These are phyloP conservation scores for Exophiala sp. DNA, from an alignment of 2,329 filamentous ascomycete genomes.

Conservation along the genomic window DNA sequence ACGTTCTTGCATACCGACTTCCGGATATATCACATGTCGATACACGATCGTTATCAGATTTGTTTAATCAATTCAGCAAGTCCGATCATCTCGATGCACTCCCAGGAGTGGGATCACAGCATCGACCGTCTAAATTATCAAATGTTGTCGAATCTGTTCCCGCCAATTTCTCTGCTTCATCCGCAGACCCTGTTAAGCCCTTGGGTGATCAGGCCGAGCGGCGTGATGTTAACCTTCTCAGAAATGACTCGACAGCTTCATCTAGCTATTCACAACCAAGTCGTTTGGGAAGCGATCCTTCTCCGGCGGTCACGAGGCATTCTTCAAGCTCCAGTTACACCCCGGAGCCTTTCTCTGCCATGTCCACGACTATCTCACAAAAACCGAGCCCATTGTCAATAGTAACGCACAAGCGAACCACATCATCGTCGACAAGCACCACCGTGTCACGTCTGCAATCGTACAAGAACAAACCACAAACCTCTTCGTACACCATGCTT, in stretches of 20 bases:
- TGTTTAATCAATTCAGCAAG: conserved; percentile 22
- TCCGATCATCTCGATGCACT: conserved; percentile 6
- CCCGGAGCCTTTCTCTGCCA: conserved; percentile 11
- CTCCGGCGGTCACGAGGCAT: conserved; percentile 23
- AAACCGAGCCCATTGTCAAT: neutral
- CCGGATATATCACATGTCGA: conserved; percentile 23
- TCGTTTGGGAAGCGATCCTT: conserved; percentile 19
- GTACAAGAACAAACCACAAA: neutral
- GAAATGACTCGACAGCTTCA: conserved; percentile 25
- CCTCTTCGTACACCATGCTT: conserved; percentile 6
- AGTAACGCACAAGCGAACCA: neutral
- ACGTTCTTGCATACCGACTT: conserved; percentile 11
- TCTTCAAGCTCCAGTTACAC: conserved; percentile 25
- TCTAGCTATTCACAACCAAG: conserved; percentile 23
- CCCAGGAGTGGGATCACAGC: neutral
- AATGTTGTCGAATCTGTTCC: neutral
- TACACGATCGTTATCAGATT: conserved; percentile 20
- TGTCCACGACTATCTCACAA: conserved; percentile 6
- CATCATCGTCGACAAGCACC: neutral
- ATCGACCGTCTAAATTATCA: neutral
- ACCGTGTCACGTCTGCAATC: conserved; percentile 1
- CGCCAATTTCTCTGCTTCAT: neutral
- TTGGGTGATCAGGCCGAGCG: conserved; percentile 2
- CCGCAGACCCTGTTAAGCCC: neutral
- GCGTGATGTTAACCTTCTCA: conserved; percentile 12